Evolutionary conservation across 495 filamentous ascomycete species (phyloP), one percentile per base, ranked within the genome.

Genomic region (Parmelia sp.): DNA sequence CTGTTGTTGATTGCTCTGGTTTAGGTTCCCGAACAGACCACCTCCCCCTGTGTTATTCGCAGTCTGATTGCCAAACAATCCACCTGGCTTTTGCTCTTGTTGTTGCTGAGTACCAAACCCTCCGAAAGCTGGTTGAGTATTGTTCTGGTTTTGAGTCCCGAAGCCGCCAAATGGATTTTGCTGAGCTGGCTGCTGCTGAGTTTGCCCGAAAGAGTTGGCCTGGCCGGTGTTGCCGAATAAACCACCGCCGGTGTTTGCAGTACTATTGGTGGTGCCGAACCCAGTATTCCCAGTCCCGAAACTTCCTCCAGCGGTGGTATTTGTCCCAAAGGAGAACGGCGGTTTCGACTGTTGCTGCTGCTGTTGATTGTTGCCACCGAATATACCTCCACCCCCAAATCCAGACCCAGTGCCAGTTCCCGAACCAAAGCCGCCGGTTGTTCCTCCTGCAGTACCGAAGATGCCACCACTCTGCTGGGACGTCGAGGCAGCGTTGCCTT

Each of bases 241-340:
- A 31, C 68, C 70, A 42, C 63, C 72, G 23, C 73, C 73, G 33
- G 68, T 73, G 29, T 67, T 79, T 33, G 71, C 8, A 53, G 49
- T 31, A 53, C 31, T 66, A 59, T 66, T 68, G 31, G 65, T 71
- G 12, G 72, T 74, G 33, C 71, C 69, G 40, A 64, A 65, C 2
- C 37, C 44, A 51, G 37, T 58, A 10, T 12, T 39, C 31, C 73
- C 77, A 25, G 79, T 73, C 17, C 87, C 87, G 71, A 90, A 89
- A 27, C 76, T 78, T 57, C 83, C 79, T 64, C 80, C 67, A 40
- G 73, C 74, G 29, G 70, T 68, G 60, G 63, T 72, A 39, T 70
- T 64, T n/a, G 58, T 58, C 17, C 27, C 63, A 51, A 68, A 68
- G 9, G 60, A 57, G 39, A 65, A 56, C 2, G 61, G 61, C 37